Percentiles rank a stretch among this genome's conserved stretches.
Evolutionary conservation across 1,284 basidiomycete species (phyloP).

Genomic region (Malassezia caprae): DNA sequence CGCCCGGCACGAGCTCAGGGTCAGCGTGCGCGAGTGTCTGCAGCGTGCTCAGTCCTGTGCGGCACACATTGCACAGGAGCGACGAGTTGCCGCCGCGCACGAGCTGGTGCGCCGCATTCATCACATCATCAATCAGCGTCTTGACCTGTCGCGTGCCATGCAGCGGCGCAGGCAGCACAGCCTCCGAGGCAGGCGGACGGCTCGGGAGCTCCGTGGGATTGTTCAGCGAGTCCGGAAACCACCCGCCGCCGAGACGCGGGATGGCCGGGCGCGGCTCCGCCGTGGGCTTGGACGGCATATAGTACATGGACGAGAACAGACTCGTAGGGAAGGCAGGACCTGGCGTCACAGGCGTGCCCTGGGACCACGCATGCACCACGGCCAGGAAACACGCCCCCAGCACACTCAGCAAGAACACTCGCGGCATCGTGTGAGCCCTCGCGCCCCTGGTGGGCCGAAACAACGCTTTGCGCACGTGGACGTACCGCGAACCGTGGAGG

Average conservation of each 20-base stretch:
- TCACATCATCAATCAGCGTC: not conserved
- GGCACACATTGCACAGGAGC: slow-evolving; percentile 57
- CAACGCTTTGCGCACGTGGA: not conserved
- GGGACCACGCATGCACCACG: not conserved
- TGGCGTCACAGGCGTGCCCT: slow-evolving; percentile 25
- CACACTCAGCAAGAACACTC: not conserved
- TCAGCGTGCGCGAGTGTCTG: slow-evolving; percentile 60
- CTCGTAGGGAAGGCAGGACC: slow-evolving; percentile 38
- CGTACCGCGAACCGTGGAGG: not conserved
- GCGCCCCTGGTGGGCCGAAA: too few species aligned
- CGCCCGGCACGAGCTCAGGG: slow-evolving; percentile 57
- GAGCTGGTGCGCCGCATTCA: slow-evolving; percentile 51
- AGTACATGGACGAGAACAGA: slow-evolving; percentile 31
- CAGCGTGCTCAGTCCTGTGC: slow-evolving; percentile 57
- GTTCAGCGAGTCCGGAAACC: slow-evolving; percentile 52
- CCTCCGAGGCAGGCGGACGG: not conserved
- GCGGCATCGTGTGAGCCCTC: not conserved
- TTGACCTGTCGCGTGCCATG: not conserved
- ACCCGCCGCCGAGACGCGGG: slow-evolving; percentile 23
- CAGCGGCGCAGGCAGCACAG: not conserved
- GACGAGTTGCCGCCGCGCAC: slow-evolving; percentile 41
- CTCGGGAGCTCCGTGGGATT: slow-evolving; percentile 58
- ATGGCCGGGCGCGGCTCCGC: slow-evolving; percentile 28
- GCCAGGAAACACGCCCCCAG: not conserved
- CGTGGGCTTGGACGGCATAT: slow-evolving; percentile 18